These are phyloP conservation scores for Aciculoconidium aculeatum DNA, from an alignment of 805 yeast species.

Conservation along the genomic window DNA sequence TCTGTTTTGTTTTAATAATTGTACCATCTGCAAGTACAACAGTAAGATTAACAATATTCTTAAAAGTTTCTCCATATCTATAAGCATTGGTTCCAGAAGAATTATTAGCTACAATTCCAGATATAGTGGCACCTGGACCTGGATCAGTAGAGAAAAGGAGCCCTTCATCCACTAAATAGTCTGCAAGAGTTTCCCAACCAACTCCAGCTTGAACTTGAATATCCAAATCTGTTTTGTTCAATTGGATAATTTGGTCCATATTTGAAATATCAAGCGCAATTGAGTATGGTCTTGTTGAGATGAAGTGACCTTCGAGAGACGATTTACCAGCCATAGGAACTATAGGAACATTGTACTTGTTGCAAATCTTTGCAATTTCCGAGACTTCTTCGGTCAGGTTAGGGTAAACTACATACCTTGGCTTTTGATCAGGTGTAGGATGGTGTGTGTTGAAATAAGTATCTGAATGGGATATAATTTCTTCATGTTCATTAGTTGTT, in stretches of 20 bases:
- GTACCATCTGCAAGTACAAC: constrained; percentile 81
- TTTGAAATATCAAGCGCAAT: constrained; percentile 54
- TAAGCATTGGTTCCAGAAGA: constrained; percentile 81
- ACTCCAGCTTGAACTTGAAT: constrained; percentile 73
- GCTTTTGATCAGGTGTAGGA: constrained; percentile 21
- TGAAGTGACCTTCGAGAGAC: constrained; percentile 76
- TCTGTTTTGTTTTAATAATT: constrained; percentile 61
- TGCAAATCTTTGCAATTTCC: constrained; percentile 53
- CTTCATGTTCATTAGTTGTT: constrained; percentile 19
- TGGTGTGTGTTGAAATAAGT: constrained; percentile 32
- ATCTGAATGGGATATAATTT: constrained; percentile 23
- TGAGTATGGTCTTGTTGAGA: constrained; percentile 64
- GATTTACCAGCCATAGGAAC: constrained; percentile 80
- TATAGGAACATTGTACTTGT: constrained; percentile 57
- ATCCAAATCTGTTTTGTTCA: constrained; percentile 64
- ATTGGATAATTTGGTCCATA: constrained; percentile 51
- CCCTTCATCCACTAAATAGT: constrained; percentile 35
- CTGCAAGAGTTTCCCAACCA: constrained; percentile 64
- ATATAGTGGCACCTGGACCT: constrained; percentile 77
- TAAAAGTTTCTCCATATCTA: constrained; percentile 76
- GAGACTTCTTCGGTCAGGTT: constrained; percentile 63
- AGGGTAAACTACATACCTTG: constrained; percentile 52
- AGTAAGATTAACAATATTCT: constrained; percentile 60
- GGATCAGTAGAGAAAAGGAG: constrained; percentile 40
- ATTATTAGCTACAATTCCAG: constrained; percentile 73